Percentiles rank a stretch among this genome's conserved stretches.
phyloP scores from a whole-genome alignment of 1,284 basidiomycete genomes.

The Leccinum olivaceoglutinosum region DNA sequence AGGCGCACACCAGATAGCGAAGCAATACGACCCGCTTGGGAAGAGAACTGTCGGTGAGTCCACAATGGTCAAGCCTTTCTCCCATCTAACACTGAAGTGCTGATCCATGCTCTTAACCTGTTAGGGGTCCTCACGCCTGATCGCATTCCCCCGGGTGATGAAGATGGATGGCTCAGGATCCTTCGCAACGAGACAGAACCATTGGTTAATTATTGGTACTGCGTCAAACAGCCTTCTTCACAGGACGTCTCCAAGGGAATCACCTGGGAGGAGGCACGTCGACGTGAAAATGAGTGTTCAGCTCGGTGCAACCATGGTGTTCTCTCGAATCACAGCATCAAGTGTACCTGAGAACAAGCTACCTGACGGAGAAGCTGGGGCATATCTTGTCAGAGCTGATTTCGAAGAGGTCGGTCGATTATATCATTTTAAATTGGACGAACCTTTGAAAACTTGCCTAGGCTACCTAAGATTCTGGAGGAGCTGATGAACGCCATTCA shows the following conservation, averaged over 20 bases:
- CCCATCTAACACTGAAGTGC: not conserved
- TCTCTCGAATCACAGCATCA: conserved; percentile 44
- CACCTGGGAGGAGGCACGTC: conserved; percentile 55
- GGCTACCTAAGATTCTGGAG: conserved; percentile 57
- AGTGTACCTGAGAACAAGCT: conserved; percentile 48
- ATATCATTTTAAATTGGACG: not conserved
- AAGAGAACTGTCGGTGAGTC: conserved; percentile 62
- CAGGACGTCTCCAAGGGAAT: conserved; percentile 49
- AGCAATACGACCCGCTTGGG: conserved; percentile 51
- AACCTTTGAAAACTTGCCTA: conserved; percentile 23
- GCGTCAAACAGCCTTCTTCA: conserved; percentile 67
- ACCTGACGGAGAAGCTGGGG: conserved; percentile 51
- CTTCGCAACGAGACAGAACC: conserved; percentile 52
- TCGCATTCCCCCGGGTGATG: conserved; percentile 59
- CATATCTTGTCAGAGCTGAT: conserved; percentile 54
- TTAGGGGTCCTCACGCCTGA: conserved; percentile 77
- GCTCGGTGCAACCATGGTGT: conserved; percentile 50
- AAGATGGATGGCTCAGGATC: conserved; percentile 53
- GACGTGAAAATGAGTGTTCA: conserved; percentile 64
- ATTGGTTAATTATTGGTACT: conserved; percentile 64
- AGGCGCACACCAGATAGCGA: conserved; percentile 55
- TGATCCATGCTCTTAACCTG: not conserved
- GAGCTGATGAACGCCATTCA: conserved; percentile 43
- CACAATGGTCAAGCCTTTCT: not conserved
- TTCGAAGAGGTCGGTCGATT: conserved; percentile 40